A percentile compares a stretch with the other conserved stretches of the same genome.
phyloP scores from a whole-genome alignment of 257 asterid genomes.

The Solanum paucissectum region DNA sequence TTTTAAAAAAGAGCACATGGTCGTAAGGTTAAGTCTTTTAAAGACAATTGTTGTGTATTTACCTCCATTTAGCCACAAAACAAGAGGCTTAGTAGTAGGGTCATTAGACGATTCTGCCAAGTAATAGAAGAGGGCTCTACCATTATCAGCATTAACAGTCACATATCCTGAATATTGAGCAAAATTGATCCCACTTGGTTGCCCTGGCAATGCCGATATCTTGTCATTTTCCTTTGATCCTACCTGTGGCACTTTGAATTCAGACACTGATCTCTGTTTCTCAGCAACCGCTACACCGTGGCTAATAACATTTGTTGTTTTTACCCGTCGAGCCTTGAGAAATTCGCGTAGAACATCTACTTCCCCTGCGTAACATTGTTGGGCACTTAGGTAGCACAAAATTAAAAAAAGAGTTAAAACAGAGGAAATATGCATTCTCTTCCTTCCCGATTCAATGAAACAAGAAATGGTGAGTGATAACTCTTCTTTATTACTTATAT shows the following conservation, averaged over 20 bases:
- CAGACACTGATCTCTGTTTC: neutral
- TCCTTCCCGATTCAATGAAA: neutral
- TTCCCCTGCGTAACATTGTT: neutral
- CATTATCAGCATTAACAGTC: slow-evolving; percentile 7
- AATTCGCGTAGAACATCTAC: neutral
- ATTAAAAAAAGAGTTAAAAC: neutral
- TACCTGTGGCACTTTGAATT: neutral
- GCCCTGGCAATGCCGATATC: slow-evolving; percentile 25
- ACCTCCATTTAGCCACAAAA: slow-evolving; percentile 46
- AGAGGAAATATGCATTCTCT: neutral
- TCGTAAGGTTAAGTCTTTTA: neutral
- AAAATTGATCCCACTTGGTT: slow-evolving; percentile 18
- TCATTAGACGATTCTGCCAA: slow-evolving; percentile 18
- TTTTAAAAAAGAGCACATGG: neutral
- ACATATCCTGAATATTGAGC: slow-evolving; percentile 33
- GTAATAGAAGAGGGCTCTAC: slow-evolving; percentile 25
- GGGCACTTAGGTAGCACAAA: neutral
- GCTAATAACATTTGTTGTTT: neutral
- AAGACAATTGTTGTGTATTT: neutral
- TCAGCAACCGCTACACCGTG: neutral
- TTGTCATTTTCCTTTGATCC: slow-evolving; percentile 24
- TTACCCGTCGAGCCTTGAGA: neutral
- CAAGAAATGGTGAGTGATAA: neutral
- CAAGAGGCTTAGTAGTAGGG: slow-evolving; percentile 20
- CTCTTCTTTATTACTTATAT: neutral